A percentile compares a stretch with the other conserved stretches of the same genome.
These are phyloP conservation scores for Metarhizium album DNA, from an alignment of 2,329 filamentous ascomycete species.

Conservation along the genomic window DNA sequence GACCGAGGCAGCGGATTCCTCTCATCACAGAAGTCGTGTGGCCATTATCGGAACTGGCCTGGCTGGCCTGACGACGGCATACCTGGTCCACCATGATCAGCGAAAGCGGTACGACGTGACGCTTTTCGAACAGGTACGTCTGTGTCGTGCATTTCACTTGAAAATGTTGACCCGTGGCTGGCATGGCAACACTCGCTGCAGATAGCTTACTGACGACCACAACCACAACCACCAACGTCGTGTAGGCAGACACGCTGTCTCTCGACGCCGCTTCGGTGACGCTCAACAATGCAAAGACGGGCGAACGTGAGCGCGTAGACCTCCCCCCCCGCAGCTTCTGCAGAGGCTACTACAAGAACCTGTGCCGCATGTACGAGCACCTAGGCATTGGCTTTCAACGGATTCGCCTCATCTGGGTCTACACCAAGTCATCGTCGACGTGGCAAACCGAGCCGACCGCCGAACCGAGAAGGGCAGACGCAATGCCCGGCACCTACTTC, in stretches of 20 bases:
- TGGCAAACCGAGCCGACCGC: slow-evolving; percentile 1
- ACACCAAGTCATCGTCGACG: slow-evolving; percentile 25
- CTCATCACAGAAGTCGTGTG: slow-evolving; percentile 8
- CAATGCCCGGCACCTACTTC: slow-evolving; percentile 30
- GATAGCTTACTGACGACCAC: too few species aligned
- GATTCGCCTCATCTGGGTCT: slow-evolving; percentile 42
- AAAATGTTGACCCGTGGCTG: neutral
- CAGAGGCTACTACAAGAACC: slow-evolving; percentile 40
- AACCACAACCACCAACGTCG: neutral
- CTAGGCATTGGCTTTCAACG: slow-evolving; percentile 38
- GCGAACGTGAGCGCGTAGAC: slow-evolving; percentile 24
- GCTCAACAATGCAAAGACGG: slow-evolving; percentile 19
- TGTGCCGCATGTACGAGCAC: slow-evolving; percentile 45
- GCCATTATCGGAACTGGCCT: slow-evolving; percentile 28
- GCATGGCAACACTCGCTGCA: too few species aligned
- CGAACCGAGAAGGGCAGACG: slow-evolving; percentile 7
- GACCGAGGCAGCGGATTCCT: neutral
- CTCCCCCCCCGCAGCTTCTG: slow-evolving; percentile 28
- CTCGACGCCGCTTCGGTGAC: slow-evolving; percentile 29
- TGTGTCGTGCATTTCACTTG: neutral
- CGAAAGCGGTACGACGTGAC: slow-evolving; percentile 21
- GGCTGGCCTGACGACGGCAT: slow-evolving; percentile 25
- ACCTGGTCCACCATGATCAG: slow-evolving; percentile 22
- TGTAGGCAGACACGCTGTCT: slow-evolving; percentile 22
- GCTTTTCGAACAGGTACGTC: slow-evolving; percentile 26